Evolutionary conservation across 2,329 filamentous ascomycete species (phyloP).

Genomic region (Coleophoma eucalyptorum): DNA sequence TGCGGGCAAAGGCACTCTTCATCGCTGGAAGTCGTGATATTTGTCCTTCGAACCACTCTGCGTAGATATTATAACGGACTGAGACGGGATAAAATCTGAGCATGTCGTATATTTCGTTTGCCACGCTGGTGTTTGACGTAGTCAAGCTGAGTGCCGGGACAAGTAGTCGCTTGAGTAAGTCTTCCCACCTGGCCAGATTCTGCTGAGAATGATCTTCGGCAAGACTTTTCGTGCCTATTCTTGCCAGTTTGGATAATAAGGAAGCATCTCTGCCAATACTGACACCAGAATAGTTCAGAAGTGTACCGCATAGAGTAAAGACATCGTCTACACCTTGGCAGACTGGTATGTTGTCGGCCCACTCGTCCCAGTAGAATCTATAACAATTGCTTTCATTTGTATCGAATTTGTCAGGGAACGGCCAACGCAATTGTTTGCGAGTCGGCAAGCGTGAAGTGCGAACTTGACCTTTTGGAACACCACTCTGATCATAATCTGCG

Average conservation of each 20-base stretch:
- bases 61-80: conserved; percentile 82
- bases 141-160: conserved; percentile 85
- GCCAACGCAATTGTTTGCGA: conserved; percentile 77
- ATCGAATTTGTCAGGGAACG: conserved; percentile 74
- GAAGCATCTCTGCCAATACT: conserved; percentile 82
- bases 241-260: conserved; percentile 77
- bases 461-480: conserved; percentile 65
- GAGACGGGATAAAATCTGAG: conserved; percentile 74
- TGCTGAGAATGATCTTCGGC: conserved; percentile 62
- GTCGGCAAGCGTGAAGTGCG: conserved; percentile 54
- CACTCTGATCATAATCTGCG: conserved; percentile 58
- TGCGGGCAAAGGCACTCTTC: conserved; percentile 71
- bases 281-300: conserved; percentile 82
- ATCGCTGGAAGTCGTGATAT: conserved; percentile 76
- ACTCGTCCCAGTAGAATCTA: conserved; percentile 96
- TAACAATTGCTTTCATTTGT: conserved; percentile 74
- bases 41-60: conserved; percentile 84
- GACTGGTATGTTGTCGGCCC: conserved; percentile 87
- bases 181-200: conserved; percentile 78
- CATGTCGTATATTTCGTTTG: conserved; percentile 83
- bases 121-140: conserved; percentile 76
- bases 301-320: conserved; percentile 78
- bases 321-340: conserved; percentile 90
- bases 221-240: conserved; percentile 77
- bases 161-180: conserved; percentile 78